Base-by-base conservation (phyloP, 1,284 basidiomycete species). In the Melanopsichium pennsylvanicum region DNA sequence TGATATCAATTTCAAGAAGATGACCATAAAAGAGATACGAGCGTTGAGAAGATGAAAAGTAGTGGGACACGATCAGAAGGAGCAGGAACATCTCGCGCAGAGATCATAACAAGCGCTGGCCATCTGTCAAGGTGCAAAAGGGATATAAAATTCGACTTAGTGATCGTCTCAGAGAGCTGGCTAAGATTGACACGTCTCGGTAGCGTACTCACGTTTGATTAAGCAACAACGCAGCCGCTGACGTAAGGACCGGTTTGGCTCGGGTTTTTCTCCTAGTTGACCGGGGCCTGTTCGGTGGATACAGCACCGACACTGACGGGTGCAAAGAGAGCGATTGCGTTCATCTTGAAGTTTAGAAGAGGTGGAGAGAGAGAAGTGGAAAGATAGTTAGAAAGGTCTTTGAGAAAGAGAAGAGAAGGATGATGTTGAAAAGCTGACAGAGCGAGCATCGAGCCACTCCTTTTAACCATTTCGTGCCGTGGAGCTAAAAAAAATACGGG, bases 251-350 rank as follows among this genome's bases (percentile, higher is more conserved):
- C 26, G 8, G 22, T 18, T 0, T 8, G 23, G 12, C 21, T 10
- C 27, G n/a, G 10, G 4, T 22, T 27, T 1, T 27, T 21, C 32
- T 58, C 55, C 42, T 44, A 22, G 25, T 58, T 32, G 25, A 50
- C 47, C 7, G 55, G 55, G 18, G 41, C 42, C 19, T 44, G 37
- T 13, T 58, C 55, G 27, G 55, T 25, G 15, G 25, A 40, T 8
- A 58, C 55, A 34, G 55, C 55, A 15, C 35, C 37, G 32, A 46
- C 35, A 37, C 36, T 58, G 42, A 50, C 8, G 7, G 47, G 47
- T 9, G 55, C 41, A 21, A 58, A 58, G 31, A 58, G 47, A 22
- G 42, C 40, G 32, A 50, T 36, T 23, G 44, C 34, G 41, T 49
- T 46, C 55, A 57, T 50, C 21, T 32, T 48, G 32, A 25, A 34